phyloP scores from a whole-genome alignment of 129 eudicot genomes.

The Cynara cardunculus region DNA sequence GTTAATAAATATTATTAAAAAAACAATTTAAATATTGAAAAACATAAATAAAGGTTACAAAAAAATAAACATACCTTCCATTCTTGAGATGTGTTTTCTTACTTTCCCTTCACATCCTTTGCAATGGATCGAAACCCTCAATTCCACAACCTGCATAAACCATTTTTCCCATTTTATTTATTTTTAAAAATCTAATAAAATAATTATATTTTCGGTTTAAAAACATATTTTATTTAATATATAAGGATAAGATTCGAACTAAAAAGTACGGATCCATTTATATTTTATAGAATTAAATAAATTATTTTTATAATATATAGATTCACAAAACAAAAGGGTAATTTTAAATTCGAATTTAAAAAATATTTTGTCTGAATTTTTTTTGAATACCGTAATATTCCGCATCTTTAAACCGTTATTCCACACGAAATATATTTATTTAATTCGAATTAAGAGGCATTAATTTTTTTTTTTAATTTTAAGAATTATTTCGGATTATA shows the following conservation, averaged over 20 bases:
- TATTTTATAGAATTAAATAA: conserved; percentile 1
- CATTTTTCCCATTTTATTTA: background rate
- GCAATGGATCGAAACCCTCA: conserved; percentile 66
- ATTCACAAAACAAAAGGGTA: background rate
- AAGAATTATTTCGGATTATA: too few species aligned
- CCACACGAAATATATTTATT: background rate
- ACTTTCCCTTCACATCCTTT: conserved; percentile 66
- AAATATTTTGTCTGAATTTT: background rate
- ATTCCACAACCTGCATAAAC: conserved; percentile 50
- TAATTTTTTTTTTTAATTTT: too few species aligned
- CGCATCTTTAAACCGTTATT: background rate
- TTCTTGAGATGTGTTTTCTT: conserved; percentile 53
- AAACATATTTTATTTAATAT: background rate
- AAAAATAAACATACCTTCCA: conserved; percentile 45
- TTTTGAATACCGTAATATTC: background rate
- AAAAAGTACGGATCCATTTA: conserved; percentile 18
- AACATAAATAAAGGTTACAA: background rate
- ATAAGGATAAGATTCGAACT: conserved; percentile 20
- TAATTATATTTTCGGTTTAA: background rate
- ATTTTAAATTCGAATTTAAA: background rate
- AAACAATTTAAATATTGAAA: background rate
- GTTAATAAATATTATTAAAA: too few species aligned
- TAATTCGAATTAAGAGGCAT: too few species aligned
- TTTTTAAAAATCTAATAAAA: background rate
- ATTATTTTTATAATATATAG: background rate